A percentile compares a stretch with the other conserved stretches of the same genome.
Evolutionary conservation across 2,329 filamentous ascomycete species (phyloP).

Genomic region (Sclerotiophoma versabilis): DNA sequence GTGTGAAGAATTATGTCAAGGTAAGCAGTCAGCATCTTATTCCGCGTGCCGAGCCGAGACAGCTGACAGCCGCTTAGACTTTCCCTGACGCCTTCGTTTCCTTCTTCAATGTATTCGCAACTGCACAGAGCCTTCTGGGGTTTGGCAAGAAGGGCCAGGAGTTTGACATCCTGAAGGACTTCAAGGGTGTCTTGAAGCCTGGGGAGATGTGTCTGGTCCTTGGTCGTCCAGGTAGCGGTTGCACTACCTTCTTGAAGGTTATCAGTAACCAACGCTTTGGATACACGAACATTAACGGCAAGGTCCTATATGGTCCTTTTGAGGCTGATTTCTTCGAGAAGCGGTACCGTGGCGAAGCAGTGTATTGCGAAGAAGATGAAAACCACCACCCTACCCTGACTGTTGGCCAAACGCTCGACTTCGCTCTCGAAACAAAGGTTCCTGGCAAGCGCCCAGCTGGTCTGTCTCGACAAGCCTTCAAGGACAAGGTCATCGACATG

Average conservation of each 20-base stretch:
- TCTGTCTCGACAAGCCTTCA: constrained; percentile 76
- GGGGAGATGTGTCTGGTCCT: constrained; percentile 91
- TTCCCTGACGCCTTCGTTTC: constrained; percentile 79
- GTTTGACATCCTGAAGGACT: constrained; percentile 75
- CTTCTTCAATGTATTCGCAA: constrained; percentile 78
- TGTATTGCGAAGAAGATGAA: constrained; percentile 88
- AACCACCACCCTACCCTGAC: constrained; percentile 85
- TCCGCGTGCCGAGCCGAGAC: constrained; percentile 20
- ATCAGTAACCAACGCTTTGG: constrained; percentile 64
- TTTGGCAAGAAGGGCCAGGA: constrained; percentile 72
- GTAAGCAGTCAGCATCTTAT: constrained; percentile 24
- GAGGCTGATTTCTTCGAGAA: constrained; percentile 72
- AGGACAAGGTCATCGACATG: constrained; percentile 74
- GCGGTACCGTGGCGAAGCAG: constrained; percentile 78
- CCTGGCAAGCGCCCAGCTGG: constrained; percentile 80
- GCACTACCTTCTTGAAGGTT: constrained; percentile 63
- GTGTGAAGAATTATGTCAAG: constrained; percentile 72
- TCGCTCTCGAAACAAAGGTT: constrained; percentile 84
- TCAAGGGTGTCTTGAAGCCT: constrained; percentile 65
- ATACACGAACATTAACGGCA: constrained; percentile 69
- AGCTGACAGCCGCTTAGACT: constrained; percentile 55
- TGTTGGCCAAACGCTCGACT: constrained; percentile 84
- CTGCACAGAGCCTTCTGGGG: constrained; percentile 69
- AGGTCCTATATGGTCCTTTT: constrained; percentile 80
- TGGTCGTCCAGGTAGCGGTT: constrained; percentile 72